A percentile compares a stretch with the other conserved stretches of the same genome.
Evolutionary conservation across 1,284 basidiomycete genomes (phyloP).

Genomic region (Tilletia setariae): DNA sequence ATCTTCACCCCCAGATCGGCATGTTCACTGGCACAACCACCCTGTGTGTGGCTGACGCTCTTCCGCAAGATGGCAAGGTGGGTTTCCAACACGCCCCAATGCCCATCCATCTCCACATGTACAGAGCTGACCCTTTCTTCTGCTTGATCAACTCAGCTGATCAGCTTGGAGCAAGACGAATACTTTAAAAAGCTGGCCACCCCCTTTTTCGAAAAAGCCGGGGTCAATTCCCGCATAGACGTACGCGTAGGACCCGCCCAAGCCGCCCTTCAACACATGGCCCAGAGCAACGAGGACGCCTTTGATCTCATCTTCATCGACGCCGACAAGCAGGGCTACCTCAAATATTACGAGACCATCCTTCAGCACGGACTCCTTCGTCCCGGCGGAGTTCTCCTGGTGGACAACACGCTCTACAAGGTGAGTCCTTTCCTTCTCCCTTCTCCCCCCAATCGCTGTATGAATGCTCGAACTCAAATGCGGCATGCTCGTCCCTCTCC

Average conservation of each 20-base stretch:
- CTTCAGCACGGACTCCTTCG: constrained; percentile 39
- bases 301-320: constrained; percentile 56
- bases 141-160: constrained; percentile 32
- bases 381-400: constrained; percentile 43
- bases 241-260: constrained; percentile 44
- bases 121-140: not conserved
- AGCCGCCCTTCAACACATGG: constrained; percentile 34
- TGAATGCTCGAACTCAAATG: not conserved
- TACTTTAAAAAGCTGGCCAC: constrained; percentile 43
- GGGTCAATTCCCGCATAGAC: constrained; percentile 43
- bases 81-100: not conserved
- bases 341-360: constrained; percentile 41
- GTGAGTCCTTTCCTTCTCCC: constrained; percentile 18
- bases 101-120: too few species aligned
- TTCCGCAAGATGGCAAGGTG: constrained; percentile 31
- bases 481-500: not conserved
- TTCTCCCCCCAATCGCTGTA: not conserved
- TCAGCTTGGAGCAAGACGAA: constrained; percentile 51
- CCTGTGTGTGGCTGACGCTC: constrained; percentile 33
- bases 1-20: constrained; percentile 21
- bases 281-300: constrained; percentile 29
- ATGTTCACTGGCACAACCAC: constrained; percentile 48
- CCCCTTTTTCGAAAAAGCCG: constrained; percentile 47
- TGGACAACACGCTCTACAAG: constrained; percentile 54
- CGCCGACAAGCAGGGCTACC: constrained; percentile 53